Evolutionary conservation across 108 stramenopile genomes (phyloP), one percentile per base, ranked within the genome.

Genomic region (Mediolabrus comicus): DNA sequence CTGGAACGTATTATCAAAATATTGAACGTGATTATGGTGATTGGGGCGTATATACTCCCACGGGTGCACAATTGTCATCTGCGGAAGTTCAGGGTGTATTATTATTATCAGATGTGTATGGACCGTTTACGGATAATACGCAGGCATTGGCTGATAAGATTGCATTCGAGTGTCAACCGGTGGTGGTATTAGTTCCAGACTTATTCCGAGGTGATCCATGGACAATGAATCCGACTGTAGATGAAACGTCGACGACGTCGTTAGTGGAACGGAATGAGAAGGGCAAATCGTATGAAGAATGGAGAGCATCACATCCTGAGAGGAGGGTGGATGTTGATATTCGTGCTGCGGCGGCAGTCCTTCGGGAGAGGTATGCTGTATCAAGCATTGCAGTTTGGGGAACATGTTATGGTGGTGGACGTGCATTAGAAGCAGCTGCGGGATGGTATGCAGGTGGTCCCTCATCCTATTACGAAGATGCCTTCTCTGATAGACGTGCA

Each of bases 141-240:
- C 80, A 67, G 52, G 71, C 83, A 3, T 65, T 94, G 53, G 90
- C 90, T 22, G 93, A 91, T 64, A 94, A 92, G 58, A 90, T 94
- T 75, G 93, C 93, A n/a, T 94, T 91, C 43, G 93, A 94, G 58
- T 94, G 93, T 72, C 93, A 94, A 69, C 93, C 93, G 14, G 86
- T 89, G 31, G 93, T 94, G 22, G 90, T 91, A 26, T 79, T 94
- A 62, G 93, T 73, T 24, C 93, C 93, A 4, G 93, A 94, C 77
- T 62, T 94, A 16, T 94, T 94, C 74, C 79, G 86, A 12, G 89
- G 86, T 9, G 72, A 77, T 3, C 93, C 93, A 8, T 94, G 93
- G 93, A 74, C 67, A 9, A 33, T 65, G 19, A 81, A 75, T 30
- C 72, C 77, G 7, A 24, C 13, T 8, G 25, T 62, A 14, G 74